Percentiles rank a stretch among this genome's conserved stretches.
phyloP scores from a whole-genome alignment of 768 basidiomycete genomes.

The Chiua virens region DNA sequence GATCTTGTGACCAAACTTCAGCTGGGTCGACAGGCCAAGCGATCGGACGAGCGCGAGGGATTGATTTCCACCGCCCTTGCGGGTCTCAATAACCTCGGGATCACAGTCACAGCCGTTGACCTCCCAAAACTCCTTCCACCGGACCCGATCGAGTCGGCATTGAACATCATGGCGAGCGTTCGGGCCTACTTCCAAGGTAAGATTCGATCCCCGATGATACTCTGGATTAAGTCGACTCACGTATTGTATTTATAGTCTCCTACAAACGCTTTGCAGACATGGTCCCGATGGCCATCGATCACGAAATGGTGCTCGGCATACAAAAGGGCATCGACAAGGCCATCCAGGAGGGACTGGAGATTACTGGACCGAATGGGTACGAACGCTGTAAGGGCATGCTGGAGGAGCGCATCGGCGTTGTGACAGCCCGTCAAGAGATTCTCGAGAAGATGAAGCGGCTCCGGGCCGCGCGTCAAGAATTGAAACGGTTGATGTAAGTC shows the following conservation, averaged over 20 bases:
- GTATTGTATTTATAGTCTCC: conserved; percentile 35
- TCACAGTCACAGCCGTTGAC: conserved; percentile 40
- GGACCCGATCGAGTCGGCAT: conserved; percentile 53
- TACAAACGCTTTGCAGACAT: conserved; percentile 47
- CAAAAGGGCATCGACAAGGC: conserved; percentile 46
- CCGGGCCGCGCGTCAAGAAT: too few species aligned
- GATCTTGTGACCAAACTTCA: conserved; percentile 12
- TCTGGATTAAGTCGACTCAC: too few species aligned
- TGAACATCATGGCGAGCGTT: conserved; percentile 72
- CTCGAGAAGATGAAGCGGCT: too few species aligned
- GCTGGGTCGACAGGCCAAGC: neutral
- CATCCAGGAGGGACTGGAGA: too few species aligned
- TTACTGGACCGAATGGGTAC: too few species aligned
- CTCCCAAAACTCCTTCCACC: conserved; percentile 49
- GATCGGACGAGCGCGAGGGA: neutral
- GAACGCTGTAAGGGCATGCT: conserved; percentile 54
- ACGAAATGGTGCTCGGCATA: conserved; percentile 44
- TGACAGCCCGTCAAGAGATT: conserved; percentile 48
- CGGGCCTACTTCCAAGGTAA: conserved; percentile 75
- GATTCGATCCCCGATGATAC: too few species aligned
- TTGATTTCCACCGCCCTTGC: conserved; percentile 31
- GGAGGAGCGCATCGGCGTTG: conserved; percentile 47
- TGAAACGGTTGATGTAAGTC: conserved; percentile 19
- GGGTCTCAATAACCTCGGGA: conserved; percentile 15
- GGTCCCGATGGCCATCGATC: conserved; percentile 43